Conservation (phyloP, 2,329 filamentous ascomycete species). For the Neopestalotiopsis sp. region DNA sequence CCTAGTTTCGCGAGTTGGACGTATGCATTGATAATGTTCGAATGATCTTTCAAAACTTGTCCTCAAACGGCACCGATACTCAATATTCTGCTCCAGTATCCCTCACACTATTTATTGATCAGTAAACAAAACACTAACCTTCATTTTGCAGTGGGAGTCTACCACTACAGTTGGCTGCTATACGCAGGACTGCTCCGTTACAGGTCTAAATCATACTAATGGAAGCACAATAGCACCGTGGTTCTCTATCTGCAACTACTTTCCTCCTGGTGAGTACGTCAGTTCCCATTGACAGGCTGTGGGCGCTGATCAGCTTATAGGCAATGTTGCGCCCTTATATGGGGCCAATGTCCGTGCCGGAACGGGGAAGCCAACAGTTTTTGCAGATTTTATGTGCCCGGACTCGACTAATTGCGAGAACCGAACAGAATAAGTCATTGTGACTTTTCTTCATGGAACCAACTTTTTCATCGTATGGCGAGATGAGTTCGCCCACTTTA, state of each 20-base stretch:
- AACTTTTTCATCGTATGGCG: not conserved
- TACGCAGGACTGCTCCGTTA: constrained; percentile 7
- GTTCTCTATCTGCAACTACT: constrained; percentile 13
- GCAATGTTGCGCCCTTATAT: not conserved
- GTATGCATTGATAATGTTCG: too few species aligned
- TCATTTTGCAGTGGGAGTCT: not conserved
- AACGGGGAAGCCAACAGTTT: not conserved
- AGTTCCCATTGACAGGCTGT: not conserved
- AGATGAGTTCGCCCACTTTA: not conserved
- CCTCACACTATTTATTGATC: too few species aligned
- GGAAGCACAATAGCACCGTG: not conserved
- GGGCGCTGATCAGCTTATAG: not conserved
- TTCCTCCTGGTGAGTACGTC: not conserved
- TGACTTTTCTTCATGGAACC: not conserved
- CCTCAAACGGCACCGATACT: too few species aligned
- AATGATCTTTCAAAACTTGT: too few species aligned
- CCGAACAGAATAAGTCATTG: not conserved
- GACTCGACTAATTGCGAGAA: not conserved
- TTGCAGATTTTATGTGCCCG: not conserved
- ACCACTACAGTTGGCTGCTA: constrained; percentile 5
- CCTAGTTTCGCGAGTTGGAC: too few species aligned
- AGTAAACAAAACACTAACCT: not conserved
- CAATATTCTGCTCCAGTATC: too few species aligned
- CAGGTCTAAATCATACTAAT: not conserved
- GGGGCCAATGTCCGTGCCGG: not conserved